A percentile compares a stretch with the other conserved stretches of the same genome.
Conservation (phyloP, 2,329 filamentous ascomycete genomes). For the Pseudocercospora ulei region DNA sequence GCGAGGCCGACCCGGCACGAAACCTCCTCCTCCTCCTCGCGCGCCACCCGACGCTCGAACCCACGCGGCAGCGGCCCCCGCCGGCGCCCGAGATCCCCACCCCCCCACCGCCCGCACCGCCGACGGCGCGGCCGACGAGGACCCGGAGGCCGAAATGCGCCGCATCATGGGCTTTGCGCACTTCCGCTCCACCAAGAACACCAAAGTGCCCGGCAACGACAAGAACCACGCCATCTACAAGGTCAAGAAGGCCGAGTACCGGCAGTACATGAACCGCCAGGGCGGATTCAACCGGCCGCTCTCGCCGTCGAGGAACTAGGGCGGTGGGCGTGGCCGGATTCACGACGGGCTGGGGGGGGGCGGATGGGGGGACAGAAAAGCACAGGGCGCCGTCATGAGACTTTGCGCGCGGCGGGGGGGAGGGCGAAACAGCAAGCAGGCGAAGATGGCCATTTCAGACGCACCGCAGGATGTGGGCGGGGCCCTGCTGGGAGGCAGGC, state of each 20-base stretch:
- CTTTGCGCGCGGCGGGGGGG: no score
- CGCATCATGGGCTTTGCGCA: slow-evolving; percentile 82
- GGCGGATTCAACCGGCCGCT: slow-evolving; percentile 69
- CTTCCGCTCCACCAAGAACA: slow-evolving; percentile 79
- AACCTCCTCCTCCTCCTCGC: no score
- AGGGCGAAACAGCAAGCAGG: no score
- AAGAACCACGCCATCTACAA: slow-evolving; percentile 70
- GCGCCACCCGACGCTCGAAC: slow-evolving; percentile 12
- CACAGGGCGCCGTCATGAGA: no score
- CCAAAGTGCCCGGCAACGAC: slow-evolving; percentile 76
- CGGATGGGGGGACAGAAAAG: no score
- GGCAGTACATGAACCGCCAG: slow-evolving; percentile 89
- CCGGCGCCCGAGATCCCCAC: slow-evolving; percentile 14
- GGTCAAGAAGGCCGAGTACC: slow-evolving; percentile 88
- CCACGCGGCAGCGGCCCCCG: neutral
- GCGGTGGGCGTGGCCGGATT: neutral
- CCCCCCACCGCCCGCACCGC: slow-evolving; percentile 22
- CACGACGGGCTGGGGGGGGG: no score
- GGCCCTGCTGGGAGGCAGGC: no score
- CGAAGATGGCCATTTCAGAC: slow-evolving; percentile 3
- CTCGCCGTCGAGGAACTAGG: slow-evolving; percentile 17
- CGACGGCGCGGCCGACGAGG: slow-evolving; percentile 39
- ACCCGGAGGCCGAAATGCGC: slow-evolving; percentile 63
- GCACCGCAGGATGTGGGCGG: no score
- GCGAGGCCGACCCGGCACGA: slow-evolving; percentile 14